Base-by-base conservation (phyloP, 371 early-diverging fungal genomes). In the Mortierella sp. region DNA sequence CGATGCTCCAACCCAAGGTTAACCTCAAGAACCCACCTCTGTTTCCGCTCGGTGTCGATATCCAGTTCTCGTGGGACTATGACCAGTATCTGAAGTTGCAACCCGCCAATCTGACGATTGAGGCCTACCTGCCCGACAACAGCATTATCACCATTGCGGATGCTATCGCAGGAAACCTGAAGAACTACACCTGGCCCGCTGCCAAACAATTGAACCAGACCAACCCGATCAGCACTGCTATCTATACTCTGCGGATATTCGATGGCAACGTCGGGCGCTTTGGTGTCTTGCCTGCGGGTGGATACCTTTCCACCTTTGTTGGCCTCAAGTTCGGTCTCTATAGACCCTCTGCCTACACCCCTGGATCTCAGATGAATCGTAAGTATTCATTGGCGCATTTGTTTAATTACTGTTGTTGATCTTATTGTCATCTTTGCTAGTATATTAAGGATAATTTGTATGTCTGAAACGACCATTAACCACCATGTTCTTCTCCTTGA, bases 201-300 rank as follows among this genome's bases (percentile, higher is more conserved):
- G 75, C 72, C 10, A 72, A 32, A 16, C 87, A 86, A 35, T 70
- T 48, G 32, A 86, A 82, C 35, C 7, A 6, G 48, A 74, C 80
- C 4, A n/a, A 78, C 16, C 78, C 87, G 16, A 32, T 86, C 32
- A 35, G 14, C 24, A 73, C 77, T n/a, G 76, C 38, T 27, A 46
- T 77, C n/a, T 86, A 86, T 35, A 82, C 83, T 5, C 73, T 86
- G 46, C 74, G 83, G 68, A 86, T 86, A 63, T 86, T 72, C 60
- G 87, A 86, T 71, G 87, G 87, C 43, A 55, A 46, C 4, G 71
- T 86, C 8, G 87, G 87, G 2, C 76, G 77, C 18, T 7, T 3
- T 49, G 82, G 82, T 14, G 35, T 35, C 11, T 16, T 70, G 8
- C 77, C 75, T 16, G 32, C 56, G 4, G 58, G 83, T 24, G 87